Conservation (phyloP, 495 filamentous ascomycete species). For the Ramalina intermedia region DNA sequence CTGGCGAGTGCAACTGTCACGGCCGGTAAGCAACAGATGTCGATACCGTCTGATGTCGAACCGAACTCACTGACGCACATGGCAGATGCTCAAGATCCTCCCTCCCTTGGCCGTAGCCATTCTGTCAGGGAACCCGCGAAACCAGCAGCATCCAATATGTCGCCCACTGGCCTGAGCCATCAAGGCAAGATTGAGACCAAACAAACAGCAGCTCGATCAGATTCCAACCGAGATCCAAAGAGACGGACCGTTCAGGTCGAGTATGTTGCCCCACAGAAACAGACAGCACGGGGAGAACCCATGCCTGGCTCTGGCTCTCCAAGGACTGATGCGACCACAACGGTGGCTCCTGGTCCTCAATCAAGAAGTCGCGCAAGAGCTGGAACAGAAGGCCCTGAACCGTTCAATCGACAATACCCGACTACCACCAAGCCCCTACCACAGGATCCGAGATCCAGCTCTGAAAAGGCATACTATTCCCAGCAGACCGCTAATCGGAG, state of each 20-base stretch:
- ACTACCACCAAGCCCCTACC: constrained; percentile 38
- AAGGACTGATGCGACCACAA: constrained; percentile 5
- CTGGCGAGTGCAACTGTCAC: constrained; percentile 68
- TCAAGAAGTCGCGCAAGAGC: constrained; percentile 35
- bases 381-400: constrained; percentile 33
- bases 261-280: constrained; percentile 84
- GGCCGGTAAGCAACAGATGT: constrained; percentile 34
- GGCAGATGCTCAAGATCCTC: constrained; percentile 44
- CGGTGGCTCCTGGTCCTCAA: constrained; percentile 4
- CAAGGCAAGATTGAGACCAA: constrained; percentile 66
- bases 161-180: constrained; percentile 49
- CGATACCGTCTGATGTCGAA: neutral
- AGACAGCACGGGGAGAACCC: constrained; percentile 54
- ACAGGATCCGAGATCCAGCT: constrained; percentile 32
- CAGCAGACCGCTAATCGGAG: constrained; percentile 20
- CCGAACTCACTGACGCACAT: constrained; percentile 16
- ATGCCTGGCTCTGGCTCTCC: constrained; percentile 12
- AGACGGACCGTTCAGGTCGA: constrained; percentile 92
- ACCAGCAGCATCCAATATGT: constrained; percentile 38
- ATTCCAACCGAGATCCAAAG: constrained; percentile 66
- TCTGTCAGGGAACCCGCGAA: constrained; percentile 85
- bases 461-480: constrained; percentile 6
- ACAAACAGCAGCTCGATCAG: constrained; percentile 44
- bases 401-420: constrained; percentile 20
- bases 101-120: constrained; percentile 61